Evolutionary conservation across 805 yeast species (phyloP).

Genomic region (Ogataea methylovora): DNA sequence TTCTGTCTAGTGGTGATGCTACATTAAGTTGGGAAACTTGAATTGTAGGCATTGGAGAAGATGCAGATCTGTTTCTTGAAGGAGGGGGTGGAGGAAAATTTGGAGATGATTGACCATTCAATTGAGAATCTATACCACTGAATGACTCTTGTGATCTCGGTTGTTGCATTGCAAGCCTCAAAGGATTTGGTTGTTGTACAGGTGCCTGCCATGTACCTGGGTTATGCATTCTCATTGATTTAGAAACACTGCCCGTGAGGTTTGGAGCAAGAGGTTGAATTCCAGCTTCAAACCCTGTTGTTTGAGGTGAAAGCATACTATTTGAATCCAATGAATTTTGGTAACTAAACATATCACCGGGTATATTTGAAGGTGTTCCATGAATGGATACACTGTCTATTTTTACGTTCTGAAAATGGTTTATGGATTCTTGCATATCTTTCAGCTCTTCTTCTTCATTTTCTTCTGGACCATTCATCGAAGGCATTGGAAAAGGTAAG

Average conservation of each 20-base stretch:
- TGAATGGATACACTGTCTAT: constrained; percentile 71
- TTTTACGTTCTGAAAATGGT: constrained; percentile 67
- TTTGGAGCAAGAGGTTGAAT: constrained; percentile 39
- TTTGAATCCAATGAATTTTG: constrained; percentile 6
- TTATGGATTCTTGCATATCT: constrained; percentile 69
- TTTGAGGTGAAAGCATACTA: constrained; percentile 7
- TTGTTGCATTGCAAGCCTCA: background rate
- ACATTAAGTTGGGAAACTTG: constrained; percentile 8
- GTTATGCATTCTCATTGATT: constrained; percentile 35
- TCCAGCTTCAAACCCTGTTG: constrained; percentile 1
- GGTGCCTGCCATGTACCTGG: constrained; percentile 1
- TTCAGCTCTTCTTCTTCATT: constrained; percentile 66
- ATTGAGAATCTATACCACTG: background rate
- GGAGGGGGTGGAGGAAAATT: constrained; percentile 11
- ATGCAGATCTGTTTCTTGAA: constrained; percentile 10
- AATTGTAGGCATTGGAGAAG: constrained; percentile 16
- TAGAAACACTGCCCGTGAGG: constrained; percentile 48
- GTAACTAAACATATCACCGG: constrained; percentile 13
- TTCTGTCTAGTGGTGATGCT: constrained; percentile 16
- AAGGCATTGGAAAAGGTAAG: constrained; percentile 8
- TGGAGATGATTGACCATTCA: too few species aligned
- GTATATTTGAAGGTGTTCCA: constrained; percentile 58
- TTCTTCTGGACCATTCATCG: constrained; percentile 30
- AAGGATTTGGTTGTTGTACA: constrained; percentile 2
- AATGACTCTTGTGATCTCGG: background rate